Evolutionary conservation across 2,329 filamentous ascomycete genomes (phyloP).

Genomic region (Apiospora rasikravindrae): DNA sequence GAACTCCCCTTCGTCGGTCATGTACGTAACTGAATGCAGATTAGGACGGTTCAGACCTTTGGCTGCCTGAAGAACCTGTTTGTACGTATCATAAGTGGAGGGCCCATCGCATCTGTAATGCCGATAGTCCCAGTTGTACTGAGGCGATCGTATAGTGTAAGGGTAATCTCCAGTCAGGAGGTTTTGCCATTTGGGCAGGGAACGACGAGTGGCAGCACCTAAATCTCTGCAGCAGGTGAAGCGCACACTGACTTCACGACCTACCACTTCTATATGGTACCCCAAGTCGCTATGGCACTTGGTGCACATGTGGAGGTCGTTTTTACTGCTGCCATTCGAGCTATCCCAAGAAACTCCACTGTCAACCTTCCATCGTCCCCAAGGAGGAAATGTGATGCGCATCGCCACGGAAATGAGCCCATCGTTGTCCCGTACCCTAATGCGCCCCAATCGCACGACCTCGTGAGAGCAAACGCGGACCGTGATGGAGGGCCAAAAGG

Average conservation of each 20-base stretch:
- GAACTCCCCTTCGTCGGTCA: neutral
- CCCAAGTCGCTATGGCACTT: neutral
- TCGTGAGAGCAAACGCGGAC: neutral
- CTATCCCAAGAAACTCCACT: neutral
- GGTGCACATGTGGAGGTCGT: neutral
- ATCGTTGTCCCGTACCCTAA: neutral
- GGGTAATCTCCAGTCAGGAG: neutral
- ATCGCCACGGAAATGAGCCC: neutral
- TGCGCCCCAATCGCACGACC: neutral
- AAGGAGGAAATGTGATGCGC: neutral
- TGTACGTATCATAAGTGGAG: neutral
- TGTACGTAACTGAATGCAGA: neutral
- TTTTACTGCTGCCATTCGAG: neutral
- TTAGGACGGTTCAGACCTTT: neutral
- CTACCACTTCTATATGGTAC: neutral
- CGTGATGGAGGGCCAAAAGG: neutral
- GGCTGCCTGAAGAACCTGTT: neutral
- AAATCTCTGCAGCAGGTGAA: constrained; percentile 1
- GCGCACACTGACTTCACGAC: neutral
- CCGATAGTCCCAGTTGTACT: neutral
- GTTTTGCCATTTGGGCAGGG: neutral
- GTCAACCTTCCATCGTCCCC: neutral
- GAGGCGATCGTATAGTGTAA: neutral
- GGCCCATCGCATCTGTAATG: neutral
- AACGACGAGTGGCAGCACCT: neutral